phyloP scores from a whole-genome alignment of 2,329 filamentous ascomycete species.

The Sarocladium brachiariae region DNA sequence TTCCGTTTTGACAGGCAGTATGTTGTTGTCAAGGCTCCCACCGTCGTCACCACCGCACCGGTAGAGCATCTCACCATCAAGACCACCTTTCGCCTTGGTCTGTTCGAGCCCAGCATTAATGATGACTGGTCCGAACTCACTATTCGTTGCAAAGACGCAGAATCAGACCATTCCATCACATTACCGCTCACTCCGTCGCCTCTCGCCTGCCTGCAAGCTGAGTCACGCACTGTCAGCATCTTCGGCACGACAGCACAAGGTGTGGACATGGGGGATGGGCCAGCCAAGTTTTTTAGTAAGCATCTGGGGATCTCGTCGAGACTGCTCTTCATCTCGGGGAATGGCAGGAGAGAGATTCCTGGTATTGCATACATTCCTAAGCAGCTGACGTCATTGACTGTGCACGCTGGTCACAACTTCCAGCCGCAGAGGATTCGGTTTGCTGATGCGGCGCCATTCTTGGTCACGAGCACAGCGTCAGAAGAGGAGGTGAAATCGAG shows the following conservation, averaged over 20 bases:
- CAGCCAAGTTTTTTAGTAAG: slow-evolving; percentile 15
- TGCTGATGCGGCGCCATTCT: slow-evolving; percentile 15
- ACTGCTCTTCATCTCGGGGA: slow-evolving; percentile 13
- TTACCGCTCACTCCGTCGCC: slow-evolving; percentile 16
- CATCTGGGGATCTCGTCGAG: slow-evolving; percentile 14
- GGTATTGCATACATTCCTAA: slow-evolving; percentile 14
- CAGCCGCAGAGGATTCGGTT: slow-evolving; percentile 15
- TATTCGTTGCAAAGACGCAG: slow-evolving; percentile 12
- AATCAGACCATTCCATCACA: slow-evolving; percentile 12
- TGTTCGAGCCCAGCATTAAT: slow-evolving; percentile 16
- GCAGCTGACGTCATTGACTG: slow-evolving; percentile 10
- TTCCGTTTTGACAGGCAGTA: slow-evolving; percentile 17
- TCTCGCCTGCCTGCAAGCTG: slow-evolving; percentile 12
- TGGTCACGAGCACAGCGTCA: slow-evolving; percentile 15
- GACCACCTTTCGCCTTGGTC: slow-evolving; percentile 12
- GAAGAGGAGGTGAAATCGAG: slow-evolving; percentile 13
- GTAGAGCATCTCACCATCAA: slow-evolving; percentile 16
- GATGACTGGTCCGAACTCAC: slow-evolving; percentile 16
- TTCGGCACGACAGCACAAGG: slow-evolving; percentile 15
- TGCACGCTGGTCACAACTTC: slow-evolving; percentile 11
- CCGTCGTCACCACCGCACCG: not conserved
- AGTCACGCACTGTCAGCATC: slow-evolving; percentile 14
- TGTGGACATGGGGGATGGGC: slow-evolving; percentile 15
- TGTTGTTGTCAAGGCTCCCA: slow-evolving; percentile 12
- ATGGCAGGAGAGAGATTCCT: slow-evolving; percentile 14